These are phyloP conservation scores for Clathrus columnatus DNA, from an alignment of 768 basidiomycete species.

Conservation along the genomic window DNA sequence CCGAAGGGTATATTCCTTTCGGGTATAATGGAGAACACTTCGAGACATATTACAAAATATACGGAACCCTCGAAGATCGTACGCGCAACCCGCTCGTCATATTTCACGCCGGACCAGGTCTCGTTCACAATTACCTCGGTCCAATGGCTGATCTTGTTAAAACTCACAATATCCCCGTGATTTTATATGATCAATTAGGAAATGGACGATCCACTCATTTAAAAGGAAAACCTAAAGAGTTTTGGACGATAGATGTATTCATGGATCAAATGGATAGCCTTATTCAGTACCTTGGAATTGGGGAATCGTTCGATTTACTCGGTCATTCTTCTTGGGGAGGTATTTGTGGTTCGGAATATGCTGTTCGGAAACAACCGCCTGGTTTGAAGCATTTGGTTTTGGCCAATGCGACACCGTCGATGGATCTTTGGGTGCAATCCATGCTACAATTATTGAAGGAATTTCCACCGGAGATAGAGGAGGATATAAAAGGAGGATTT, in stretches of 20 bases:
- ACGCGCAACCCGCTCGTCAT: constrained; percentile 10
- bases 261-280: constrained; percentile 9
- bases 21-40: background rate
- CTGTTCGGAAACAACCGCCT: background rate
- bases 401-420: background rate
- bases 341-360: constrained; percentile 6
- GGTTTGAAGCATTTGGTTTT: constrained; percentile 6
- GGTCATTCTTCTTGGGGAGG: constrained; percentile 13
- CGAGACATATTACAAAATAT: constrained; percentile 7
- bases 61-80: background rate
- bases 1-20: background rate
- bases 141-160: background rate
- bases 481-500: background rate
- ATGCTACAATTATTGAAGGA: background rate
- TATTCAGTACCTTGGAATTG: constrained; percentile 2
- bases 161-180: background rate
- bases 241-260: constrained; percentile 13
- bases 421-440: constrained; percentile 6
- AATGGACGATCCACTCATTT: constrained; percentile 9
- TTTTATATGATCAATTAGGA: constrained; percentile 13
- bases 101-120: constrained; percentile 11
- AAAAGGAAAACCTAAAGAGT: constrained; percentile 3
- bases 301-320: constrained; percentile 5
- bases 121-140: constrained; percentile 6
- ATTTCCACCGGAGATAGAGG: constrained; percentile 1